A percentile compares a stretch with the other conserved stretches of the same genome.
These are phyloP conservation scores for Annulohypoxylon truncatum DNA, from an alignment of 2,329 filamentous ascomycete species.

Conservation along the genomic window DNA sequence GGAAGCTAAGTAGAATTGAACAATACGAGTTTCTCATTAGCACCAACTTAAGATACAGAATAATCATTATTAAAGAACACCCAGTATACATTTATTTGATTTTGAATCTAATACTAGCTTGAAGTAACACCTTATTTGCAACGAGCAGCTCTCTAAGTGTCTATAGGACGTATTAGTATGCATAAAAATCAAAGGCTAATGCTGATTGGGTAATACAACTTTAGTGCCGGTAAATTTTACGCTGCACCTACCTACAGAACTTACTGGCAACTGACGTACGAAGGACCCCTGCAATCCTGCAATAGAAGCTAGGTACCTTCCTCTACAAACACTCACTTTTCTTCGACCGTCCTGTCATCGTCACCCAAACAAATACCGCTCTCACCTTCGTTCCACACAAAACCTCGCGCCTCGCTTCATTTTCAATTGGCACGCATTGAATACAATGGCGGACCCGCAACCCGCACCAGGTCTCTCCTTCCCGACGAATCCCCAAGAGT, in stretches of 20 bases:
- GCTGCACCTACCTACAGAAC: not conserved
- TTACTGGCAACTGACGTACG: slow-evolving; percentile 15
- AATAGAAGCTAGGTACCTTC: slow-evolving; percentile 21
- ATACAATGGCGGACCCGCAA: slow-evolving; percentile 42
- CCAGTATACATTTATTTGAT: not conserved
- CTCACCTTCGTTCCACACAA: not conserved
- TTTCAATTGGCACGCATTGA: not conserved
- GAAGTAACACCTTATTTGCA: not conserved
- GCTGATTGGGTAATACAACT: slow-evolving; percentile 18
- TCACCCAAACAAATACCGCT: not conserved
- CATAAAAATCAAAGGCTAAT: slow-evolving; percentile 7
- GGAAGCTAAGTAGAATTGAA: not conserved
- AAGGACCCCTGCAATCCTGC: slow-evolving; percentile 17
- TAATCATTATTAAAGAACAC: not conserved
- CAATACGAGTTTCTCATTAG: not conserved
- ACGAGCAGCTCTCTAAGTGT: no score
- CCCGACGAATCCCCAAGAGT: slow-evolving; percentile 72
- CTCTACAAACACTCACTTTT: slow-evolving; percentile 1
- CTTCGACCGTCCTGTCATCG: not conserved
- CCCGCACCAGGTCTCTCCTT: slow-evolving; percentile 53
- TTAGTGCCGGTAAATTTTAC: slow-evolving; percentile 5
- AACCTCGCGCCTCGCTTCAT: not conserved
- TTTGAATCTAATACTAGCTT: not conserved
- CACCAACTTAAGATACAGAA: not conserved
- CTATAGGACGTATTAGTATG: no score